A percentile compares a stretch with the other conserved stretches of the same genome.
Conservation (phyloP, 805 yeast genomes). For the Yarrowia divulgata region DNA sequence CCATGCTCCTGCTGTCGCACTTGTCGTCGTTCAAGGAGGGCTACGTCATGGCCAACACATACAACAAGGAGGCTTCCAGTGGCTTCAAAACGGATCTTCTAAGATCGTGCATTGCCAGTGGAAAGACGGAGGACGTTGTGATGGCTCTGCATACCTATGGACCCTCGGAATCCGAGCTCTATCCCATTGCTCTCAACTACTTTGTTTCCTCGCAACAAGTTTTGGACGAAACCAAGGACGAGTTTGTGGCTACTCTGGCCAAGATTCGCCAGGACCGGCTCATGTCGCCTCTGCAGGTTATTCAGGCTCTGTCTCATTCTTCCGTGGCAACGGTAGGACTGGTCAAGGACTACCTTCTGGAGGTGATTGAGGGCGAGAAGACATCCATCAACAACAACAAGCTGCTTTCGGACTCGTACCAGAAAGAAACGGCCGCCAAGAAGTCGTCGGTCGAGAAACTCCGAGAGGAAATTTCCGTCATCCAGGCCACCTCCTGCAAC, state of each 20-base stretch:
- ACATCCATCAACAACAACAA: conserved; percentile 73
- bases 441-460: conserved; percentile 61
- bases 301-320: conserved; percentile 69
- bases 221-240: conserved; percentile 61
- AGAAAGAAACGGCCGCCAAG: conserved; percentile 66
- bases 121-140: conserved; percentile 64
- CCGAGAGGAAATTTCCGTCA: conserved; percentile 56
- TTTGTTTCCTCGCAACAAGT: conserved; percentile 64
- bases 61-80: conserved; percentile 42
- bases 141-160: conserved; percentile 67
- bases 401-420: conserved; percentile 71
- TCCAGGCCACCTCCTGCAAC: conserved; percentile 70
- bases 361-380: conserved; percentile 64
- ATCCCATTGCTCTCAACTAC: conserved; percentile 67
- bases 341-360: conserved; percentile 70
- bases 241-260: conserved; percentile 59
- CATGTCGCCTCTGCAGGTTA: conserved; percentile 76
- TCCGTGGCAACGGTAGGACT: conserved; percentile 74
- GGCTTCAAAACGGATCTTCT: conserved; percentile 69
- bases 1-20: conserved; percentile 64
- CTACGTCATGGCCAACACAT: conserved; percentile 45
- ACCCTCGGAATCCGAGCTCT: conserved; percentile 67
- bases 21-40: conserved; percentile 52
- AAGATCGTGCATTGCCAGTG: conserved; percentile 65
- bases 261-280: conserved; percentile 60